Evolutionary conservation across 1,284 basidiomycete species (phyloP).

Genomic region (Flammula alnicola): DNA sequence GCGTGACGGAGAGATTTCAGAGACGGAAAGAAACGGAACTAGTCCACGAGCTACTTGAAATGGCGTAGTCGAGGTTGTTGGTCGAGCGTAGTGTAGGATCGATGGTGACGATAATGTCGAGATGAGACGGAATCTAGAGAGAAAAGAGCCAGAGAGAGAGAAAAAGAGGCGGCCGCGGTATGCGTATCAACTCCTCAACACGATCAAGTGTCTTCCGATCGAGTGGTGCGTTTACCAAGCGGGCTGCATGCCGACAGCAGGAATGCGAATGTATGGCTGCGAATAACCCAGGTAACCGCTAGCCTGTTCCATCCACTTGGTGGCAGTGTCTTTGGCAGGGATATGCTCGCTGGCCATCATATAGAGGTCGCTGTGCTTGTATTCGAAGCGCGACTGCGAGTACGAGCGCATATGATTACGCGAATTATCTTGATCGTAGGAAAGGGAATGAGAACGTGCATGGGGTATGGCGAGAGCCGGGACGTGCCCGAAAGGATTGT

Average conservation of each 20-base stretch:
- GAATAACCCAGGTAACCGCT: conserved; percentile 38
- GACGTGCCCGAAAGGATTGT: conserved; percentile 49
- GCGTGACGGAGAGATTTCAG: conserved; percentile 28
- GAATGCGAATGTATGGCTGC: conserved; percentile 35
- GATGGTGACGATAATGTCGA: conserved; percentile 33
- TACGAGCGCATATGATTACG: conserved; percentile 62
- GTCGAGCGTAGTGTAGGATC: conserved; percentile 37
- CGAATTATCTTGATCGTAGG: conserved; percentile 53
- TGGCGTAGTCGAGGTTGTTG: conserved; percentile 31
- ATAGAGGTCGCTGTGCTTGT: conserved; percentile 50
- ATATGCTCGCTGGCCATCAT: conserved; percentile 47
- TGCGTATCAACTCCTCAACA: conserved; percentile 18
- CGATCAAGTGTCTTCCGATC: conserved; percentile 14
- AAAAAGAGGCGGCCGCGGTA: conserved; percentile 21
- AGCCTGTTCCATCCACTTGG: conserved; percentile 46
- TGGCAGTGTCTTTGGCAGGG: conserved; percentile 38
- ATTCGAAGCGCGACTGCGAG: conserved; percentile 61
- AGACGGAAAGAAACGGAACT: conserved; percentile 33
- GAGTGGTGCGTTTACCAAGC: conserved; percentile 57
- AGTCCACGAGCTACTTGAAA: conserved; percentile 34
- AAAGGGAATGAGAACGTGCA: conserved; percentile 61
- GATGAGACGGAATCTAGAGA: conserved; percentile 28
- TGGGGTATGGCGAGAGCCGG: conserved; percentile 43
- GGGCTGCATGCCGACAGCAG: conserved; percentile 46
- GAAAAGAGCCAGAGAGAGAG: conserved; percentile 21